These are phyloP conservation scores for Aspergillus fumigatiaffinis DNA, from an alignment of 2,329 filamentous ascomycete species.

Conservation along the genomic window DNA sequence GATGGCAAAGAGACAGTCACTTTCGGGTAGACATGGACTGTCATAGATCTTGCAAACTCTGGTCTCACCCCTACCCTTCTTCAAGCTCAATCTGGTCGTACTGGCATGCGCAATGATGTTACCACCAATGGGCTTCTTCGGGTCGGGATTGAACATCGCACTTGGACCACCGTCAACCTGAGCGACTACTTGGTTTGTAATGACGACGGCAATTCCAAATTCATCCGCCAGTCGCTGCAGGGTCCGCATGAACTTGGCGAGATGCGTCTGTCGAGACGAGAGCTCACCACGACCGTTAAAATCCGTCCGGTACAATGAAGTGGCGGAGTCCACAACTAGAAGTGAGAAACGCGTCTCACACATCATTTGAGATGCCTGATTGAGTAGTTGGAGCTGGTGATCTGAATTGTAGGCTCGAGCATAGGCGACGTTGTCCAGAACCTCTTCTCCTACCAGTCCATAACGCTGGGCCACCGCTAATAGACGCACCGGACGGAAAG, in stretches of 20 bases:
- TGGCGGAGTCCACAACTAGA: conserved; percentile 92
- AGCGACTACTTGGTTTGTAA: conserved; percentile 97
- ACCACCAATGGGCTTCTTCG: conserved; percentile 97
- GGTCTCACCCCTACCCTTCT: conserved; percentile 93
- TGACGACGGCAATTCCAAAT: conserved; percentile 96
- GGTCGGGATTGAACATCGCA: conserved; percentile 98
- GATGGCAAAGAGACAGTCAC: conserved; percentile 94
- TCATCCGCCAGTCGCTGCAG: conserved; percentile 56
- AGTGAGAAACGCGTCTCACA: conserved; percentile 97
- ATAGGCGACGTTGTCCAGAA: conserved; percentile 97
- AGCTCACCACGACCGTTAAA: conserved; percentile 96
- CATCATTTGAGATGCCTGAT: conserved; percentile 98
- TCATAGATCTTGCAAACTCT: conserved; percentile 99
- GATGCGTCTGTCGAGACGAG: conserved; percentile 72
- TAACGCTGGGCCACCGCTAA: conserved; percentile 91
- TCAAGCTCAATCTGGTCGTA: conserved; percentile 88
- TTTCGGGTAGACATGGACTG: conserved; percentile 93
- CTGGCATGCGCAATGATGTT: conserved; percentile 99
- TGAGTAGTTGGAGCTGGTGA: conserved; percentile 90
- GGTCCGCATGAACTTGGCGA: conserved; percentile 48
- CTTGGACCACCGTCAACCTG: conserved; percentile 95
- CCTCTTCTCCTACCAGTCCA: conserved; percentile 92
- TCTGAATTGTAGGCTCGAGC: conserved; percentile 98
- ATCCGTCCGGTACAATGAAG: conserved; percentile 90
- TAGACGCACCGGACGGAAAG: conserved; percentile 86